phyloP scores from a whole-genome alignment of 2,329 filamentous ascomycete genomes.

The Fusarium tjaetaba region DNA sequence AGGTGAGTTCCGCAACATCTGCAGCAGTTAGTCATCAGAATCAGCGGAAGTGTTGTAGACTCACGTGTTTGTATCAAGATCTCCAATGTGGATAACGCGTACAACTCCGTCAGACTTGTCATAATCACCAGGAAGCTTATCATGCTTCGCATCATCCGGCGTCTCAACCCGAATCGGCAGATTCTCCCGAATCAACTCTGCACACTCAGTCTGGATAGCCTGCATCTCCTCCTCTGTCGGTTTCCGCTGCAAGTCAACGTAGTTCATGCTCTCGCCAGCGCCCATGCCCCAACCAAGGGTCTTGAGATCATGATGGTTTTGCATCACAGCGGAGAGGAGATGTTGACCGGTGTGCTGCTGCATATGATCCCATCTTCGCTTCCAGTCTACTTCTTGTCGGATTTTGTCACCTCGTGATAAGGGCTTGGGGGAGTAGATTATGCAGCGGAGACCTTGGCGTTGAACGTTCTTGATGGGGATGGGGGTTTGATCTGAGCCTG shows the following conservation, averaged over 20 bases:
- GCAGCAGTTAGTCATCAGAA: neutral
- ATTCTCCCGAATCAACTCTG: conserved; percentile 40
- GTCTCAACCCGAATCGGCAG: conserved; percentile 40
- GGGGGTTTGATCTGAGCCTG: neutral
- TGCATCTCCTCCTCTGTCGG: conserved; percentile 39
- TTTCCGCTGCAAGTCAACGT: conserved; percentile 45
- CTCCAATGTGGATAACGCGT: conserved; percentile 44
- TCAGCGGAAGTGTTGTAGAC: neutral
- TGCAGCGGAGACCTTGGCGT: conserved; percentile 43
- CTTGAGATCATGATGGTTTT: conserved; percentile 35
- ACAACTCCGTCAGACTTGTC: conserved; percentile 45
- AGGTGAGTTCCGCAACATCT: conserved; percentile 48
- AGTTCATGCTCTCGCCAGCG: conserved; percentile 42
- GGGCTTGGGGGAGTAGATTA: conserved; percentile 35
- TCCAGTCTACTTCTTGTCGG: conserved; percentile 43
- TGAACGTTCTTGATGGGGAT: conserved; percentile 41
- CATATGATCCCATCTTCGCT: conserved; percentile 49
- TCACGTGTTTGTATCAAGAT: conserved; percentile 46
- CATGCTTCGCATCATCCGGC: conserved; percentile 37
- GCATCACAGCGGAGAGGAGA: conserved; percentile 47
- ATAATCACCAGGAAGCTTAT: conserved; percentile 44
- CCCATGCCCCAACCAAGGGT: conserved; percentile 48
- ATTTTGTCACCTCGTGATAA: conserved; percentile 33
- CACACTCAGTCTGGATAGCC: conserved; percentile 41
- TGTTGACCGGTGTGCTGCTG: conserved; percentile 49